Evolutionary conservation across 805 yeast genomes (phyloP).

Genomic region (Jamesozyma jinghongensis): DNA sequence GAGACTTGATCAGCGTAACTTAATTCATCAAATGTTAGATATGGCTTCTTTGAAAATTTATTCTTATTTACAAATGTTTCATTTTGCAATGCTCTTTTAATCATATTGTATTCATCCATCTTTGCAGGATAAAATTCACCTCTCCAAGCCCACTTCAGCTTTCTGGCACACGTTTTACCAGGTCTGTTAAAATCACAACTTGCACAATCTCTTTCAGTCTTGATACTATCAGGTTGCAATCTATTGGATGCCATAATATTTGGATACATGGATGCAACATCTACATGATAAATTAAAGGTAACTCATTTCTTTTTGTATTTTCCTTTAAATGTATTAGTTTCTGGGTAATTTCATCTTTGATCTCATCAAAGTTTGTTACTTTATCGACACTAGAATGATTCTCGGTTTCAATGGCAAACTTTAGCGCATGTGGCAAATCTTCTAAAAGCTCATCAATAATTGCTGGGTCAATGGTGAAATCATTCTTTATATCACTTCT

Average conservation of each 20-base stretch:
- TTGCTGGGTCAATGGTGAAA: conserved; percentile 72
- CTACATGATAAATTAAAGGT: conserved; percentile 93
- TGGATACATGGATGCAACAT: conserved; percentile 99
- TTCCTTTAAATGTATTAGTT: conserved; percentile 49
- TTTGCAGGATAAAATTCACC: conserved; percentile 92
- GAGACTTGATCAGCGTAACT: conserved; percentile 68
- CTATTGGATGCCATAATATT: conserved; percentile 97
- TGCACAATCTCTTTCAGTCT: conserved; percentile 90
- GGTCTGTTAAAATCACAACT: conserved; percentile 96
- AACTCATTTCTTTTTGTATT: conserved; percentile 60
- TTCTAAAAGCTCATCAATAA: conserved; percentile 65
- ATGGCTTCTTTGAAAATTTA: conserved; percentile 45
- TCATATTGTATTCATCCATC: conserved; percentile 84
- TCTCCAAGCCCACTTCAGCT: conserved; percentile 96
- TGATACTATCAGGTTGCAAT: conserved; percentile 96
- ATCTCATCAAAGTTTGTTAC: conserved; percentile 76
- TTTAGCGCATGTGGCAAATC: conserved; percentile 70
- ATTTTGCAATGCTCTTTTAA: conserved; percentile 69
- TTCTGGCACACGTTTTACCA: conserved; percentile 85
- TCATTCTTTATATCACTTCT: conserved; percentile 73
- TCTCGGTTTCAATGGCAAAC: conserved; percentile 80
- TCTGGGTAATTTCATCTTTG: conserved; percentile 43
- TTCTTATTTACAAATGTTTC: conserved; percentile 67
- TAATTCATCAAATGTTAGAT: conserved; percentile 65
- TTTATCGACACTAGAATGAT: conserved; percentile 59